Base-by-base conservation (phyloP, 805 yeast species). In the Babjeviella inositovora region DNA sequence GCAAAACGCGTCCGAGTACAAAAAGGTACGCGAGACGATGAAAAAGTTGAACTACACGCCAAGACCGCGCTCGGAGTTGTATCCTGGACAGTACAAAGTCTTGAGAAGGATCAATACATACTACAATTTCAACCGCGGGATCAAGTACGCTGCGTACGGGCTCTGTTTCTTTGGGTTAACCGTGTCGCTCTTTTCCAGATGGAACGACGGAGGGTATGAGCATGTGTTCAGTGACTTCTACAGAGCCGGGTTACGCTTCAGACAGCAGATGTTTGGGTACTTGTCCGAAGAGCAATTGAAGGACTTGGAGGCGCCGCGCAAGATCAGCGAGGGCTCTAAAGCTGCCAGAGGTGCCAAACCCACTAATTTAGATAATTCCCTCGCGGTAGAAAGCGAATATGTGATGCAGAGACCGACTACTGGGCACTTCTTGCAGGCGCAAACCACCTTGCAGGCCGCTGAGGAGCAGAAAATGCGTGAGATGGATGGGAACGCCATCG, bases 141-240 rank as follows among this genome's bases (percentile, higher is more conserved):
- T 76, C 5, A 53, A 63, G 26, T 45, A 64, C 42, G 59, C 73
- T 13, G 71, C 74, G 1, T 74, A 71, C 35, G 69, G 70, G 12
- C 62, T 75, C 3, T 81, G 81, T 41, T 71, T 79, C 47, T 65
- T 72, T 42, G n/a, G n/a, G n/a, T n/a, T n/a, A n/a, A n/a, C n/a
- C n/a, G n/a, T n/a, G n/a, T n/a, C n/a, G n/a, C n/a, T n/a, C n/a
- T n/a, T n/a, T n/a, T n/a, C n/a, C n/a, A 53, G 82, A 24, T 80
- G 93, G 93, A 79, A 81, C 38, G 90, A 80, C 28, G n/a, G n/a
- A n/a, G 84, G 84, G 3, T 63, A 65, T 31, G 87, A 80, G 27
- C 72, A 80, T 37, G 69, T 75, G 6, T 70, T 80, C 46, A 62
- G 81, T 8, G 68, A 62, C 19, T 68, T 76, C 23, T 70, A 79